These are phyloP conservation scores for Chloranthus sessilifolius DNA, from an alignment of 164 flowering plant species.

Conservation along the genomic window DNA sequence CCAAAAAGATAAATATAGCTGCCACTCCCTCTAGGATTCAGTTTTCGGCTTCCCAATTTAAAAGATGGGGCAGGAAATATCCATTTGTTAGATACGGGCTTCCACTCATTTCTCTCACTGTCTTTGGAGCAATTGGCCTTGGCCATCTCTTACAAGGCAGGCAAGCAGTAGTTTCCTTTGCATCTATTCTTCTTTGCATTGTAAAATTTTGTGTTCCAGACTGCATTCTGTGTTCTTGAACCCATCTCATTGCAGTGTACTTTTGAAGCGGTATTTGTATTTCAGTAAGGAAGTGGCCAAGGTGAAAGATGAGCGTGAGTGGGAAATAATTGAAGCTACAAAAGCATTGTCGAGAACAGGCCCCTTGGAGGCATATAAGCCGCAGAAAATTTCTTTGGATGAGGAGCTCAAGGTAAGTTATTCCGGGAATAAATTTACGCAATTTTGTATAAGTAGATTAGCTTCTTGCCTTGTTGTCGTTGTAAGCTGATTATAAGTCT, in stretches of 20 bases:
- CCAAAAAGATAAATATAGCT: constrained; percentile 22
- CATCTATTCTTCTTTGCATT: not conserved
- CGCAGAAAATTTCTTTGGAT: constrained; percentile 75
- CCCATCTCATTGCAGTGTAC: not conserved
- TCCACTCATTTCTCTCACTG: constrained; percentile 92
- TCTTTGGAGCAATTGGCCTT: constrained; percentile 81
- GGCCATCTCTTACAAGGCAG: constrained; percentile 91
- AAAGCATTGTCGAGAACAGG: constrained; percentile 85
- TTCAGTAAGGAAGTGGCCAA: constrained; percentile 91
- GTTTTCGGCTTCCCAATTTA: constrained; percentile 41
- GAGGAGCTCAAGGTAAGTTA: constrained; percentile 75
- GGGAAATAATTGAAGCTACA: constrained; percentile 84
- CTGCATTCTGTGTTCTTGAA: not conserved
- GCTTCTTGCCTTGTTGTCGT: not conserved
- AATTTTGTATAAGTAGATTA: not conserved
- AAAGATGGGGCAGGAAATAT: constrained; percentile 71
- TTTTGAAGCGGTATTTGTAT: constrained; percentile 11
- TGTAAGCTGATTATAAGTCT: not conserved
- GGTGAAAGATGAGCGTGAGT: constrained; percentile 87
- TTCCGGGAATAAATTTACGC: not conserved
- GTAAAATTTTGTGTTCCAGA: not conserved
- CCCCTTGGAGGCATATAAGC: constrained; percentile 64
- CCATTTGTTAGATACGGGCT: constrained; percentile 92
- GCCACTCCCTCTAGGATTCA: constrained; percentile 24
- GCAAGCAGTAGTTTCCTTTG: constrained; percentile 28